Evolutionary conservation across 768 basidiomycete species (phyloP).

Genomic region (Mycena filopes): DNA sequence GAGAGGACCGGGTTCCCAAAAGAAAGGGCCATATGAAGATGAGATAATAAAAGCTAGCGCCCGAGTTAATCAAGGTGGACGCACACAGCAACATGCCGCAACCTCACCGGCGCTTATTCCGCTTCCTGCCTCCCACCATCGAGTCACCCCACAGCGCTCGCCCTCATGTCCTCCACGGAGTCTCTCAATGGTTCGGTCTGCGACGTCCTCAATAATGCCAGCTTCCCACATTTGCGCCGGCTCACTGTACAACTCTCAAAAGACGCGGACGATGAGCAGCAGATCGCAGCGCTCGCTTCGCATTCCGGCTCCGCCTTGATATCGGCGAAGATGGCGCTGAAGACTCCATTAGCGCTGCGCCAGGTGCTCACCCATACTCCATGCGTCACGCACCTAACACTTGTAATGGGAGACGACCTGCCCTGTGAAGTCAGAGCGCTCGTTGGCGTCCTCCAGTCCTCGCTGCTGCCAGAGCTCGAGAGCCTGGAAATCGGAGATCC

Average conservation of each 20-base stretch:
- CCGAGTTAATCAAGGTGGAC: no score
- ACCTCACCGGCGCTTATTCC: no score
- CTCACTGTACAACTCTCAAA: not conserved
- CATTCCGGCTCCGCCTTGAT: not conserved
- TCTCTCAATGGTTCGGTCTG: no score
- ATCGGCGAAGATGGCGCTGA: not conserved
- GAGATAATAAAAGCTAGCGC: no score
- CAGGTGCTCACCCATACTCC: not conserved
- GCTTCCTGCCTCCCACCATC: no score
- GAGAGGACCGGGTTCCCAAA: no score
- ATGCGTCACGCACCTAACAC: not conserved
- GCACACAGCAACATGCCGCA: no score
- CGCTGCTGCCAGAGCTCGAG: not conserved
- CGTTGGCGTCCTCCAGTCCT: not conserved
- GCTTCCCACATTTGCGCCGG: not conserved
- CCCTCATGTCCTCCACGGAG: no score
- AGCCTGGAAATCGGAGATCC: not conserved
- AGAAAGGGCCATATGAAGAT: no score
- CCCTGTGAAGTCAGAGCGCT: not conserved
- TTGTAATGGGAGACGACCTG: not conserved
- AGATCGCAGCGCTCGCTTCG: not conserved
- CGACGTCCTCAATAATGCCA: not conserved
- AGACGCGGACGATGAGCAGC: not conserved
- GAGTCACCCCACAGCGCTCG: no score
- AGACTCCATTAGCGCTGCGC: not conserved